Evolutionary conservation across 2,329 filamentous ascomycete species (phyloP).

Genomic region (Colletotrichum caudatum): DNA sequence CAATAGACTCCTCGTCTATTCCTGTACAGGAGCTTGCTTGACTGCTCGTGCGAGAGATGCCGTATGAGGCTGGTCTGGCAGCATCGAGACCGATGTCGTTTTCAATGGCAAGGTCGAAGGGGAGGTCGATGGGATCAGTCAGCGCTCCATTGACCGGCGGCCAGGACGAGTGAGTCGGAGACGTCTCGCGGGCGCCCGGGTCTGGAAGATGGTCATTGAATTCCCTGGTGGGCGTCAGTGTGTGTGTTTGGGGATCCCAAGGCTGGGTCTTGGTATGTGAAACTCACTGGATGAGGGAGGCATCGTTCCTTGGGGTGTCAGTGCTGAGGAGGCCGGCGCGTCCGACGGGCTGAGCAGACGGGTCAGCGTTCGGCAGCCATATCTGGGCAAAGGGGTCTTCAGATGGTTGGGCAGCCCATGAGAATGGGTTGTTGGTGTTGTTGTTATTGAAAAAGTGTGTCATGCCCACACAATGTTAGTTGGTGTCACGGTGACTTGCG

Average conservation of each 20-base stretch:
- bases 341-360: constrained; percentile 3
- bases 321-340: constrained; percentile 16
- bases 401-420: constrained; percentile 24
- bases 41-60: constrained; percentile 13
- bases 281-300: constrained; percentile 25
- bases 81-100: constrained; percentile 14
- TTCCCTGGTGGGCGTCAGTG: constrained; percentile 14
- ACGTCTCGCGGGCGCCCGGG: neutral
- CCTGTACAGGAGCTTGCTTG: constrained; percentile 33
- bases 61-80: neutral
- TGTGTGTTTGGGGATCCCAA: neutral
- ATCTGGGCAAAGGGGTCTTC: constrained; percentile 6
- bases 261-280: neutral
- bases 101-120: constrained; percentile 24
- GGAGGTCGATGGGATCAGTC: constrained; percentile 14
- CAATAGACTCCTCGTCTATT: constrained; percentile 25
- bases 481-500: neutral
- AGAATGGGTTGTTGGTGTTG: constrained; percentile 5
- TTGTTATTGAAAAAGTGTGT: neutral
- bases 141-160: neutral
- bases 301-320: constrained; percentile 3
- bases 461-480: constrained; percentile 25
- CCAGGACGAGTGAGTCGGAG: constrained; percentile 12
- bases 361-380: neutral
- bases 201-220: constrained; percentile 27